Evolutionary conservation across 1,284 basidiomycete species (phyloP).

Genomic region (Ustilago crameri): DNA sequence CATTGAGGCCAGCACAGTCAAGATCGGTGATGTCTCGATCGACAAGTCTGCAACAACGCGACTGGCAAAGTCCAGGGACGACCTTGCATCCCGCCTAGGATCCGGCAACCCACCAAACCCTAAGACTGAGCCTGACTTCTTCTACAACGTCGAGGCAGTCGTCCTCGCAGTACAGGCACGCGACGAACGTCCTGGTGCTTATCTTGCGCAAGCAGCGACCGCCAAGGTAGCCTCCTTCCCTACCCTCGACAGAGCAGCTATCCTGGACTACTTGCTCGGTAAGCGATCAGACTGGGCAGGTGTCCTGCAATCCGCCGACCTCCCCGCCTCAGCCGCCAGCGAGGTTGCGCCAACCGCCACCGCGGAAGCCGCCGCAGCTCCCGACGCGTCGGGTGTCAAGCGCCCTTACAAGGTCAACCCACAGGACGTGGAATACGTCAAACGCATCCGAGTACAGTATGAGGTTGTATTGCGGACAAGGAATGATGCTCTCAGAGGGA

Average conservation of each 20-base stretch:
- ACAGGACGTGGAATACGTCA: constrained; percentile 64
- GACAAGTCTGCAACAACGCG: constrained; percentile 29
- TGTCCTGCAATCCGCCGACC: constrained; percentile 27
- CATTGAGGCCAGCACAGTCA: constrained; percentile 20
- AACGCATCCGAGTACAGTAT: constrained; percentile 49
- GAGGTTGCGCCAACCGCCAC: constrained; percentile 7
- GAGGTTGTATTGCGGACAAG: constrained; percentile 60
- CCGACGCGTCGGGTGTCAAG: constrained; percentile 37
- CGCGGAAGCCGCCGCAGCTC: constrained; percentile 14
- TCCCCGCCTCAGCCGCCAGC: constrained; percentile 14
- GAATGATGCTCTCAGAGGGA: constrained; percentile 56
- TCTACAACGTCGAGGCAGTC: constrained; percentile 58
- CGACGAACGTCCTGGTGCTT: constrained; percentile 58
- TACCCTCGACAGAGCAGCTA: constrained; percentile 54
- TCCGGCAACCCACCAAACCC: constrained; percentile 26
- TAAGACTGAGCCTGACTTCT: constrained; percentile 43
- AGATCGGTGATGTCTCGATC: constrained; percentile 21
- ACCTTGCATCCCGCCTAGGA: constrained; percentile 22
- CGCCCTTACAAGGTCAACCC: constrained; percentile 59
- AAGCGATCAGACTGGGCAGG: constrained; percentile 57
- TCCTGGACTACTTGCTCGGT: constrained; percentile 62
- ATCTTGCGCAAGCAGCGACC: constrained; percentile 58
- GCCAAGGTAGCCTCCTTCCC: constrained; percentile 56
- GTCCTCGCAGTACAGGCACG: constrained; percentile 59
- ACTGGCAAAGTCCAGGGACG: constrained; percentile 44